phyloP scores from a whole-genome alignment of 306 rosid species.

The Gynostemma pentaphyllum region DNA sequence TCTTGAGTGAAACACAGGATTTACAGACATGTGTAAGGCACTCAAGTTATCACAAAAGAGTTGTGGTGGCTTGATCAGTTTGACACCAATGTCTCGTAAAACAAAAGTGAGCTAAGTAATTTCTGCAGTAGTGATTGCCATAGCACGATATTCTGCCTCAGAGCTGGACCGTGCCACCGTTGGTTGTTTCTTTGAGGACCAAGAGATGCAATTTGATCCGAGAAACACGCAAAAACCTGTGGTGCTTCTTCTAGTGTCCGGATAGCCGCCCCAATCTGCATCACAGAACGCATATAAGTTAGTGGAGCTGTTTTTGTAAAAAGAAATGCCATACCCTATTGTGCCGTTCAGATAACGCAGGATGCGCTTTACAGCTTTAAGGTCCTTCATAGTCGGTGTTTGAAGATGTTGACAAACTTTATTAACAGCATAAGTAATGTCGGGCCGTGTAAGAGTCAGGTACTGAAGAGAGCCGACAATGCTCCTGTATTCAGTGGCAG shows the following conservation, averaged over 20 bases:
- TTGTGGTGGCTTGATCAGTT: background rate
- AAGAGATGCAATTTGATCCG: background rate
- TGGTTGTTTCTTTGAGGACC: background rate
- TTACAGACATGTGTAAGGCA: background rate
- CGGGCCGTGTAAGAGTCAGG: background rate
- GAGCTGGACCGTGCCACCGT: background rate
- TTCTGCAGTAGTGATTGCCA: background rate
- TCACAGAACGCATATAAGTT: background rate
- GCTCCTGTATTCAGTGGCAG: background rate
- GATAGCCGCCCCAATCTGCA: background rate
- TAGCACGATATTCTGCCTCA: background rate
- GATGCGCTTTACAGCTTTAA: background rate
- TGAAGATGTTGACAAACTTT: background rate
- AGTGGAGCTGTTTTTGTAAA: background rate
- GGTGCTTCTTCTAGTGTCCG: background rate
- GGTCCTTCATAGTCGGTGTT: background rate
- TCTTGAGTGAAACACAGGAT: background rate
- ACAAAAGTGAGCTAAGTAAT: background rate
- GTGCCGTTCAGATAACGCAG: background rate
- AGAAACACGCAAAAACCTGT: background rate
- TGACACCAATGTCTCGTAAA: background rate
- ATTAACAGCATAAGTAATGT: background rate
- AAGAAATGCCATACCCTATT: background rate
- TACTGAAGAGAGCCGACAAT: background rate
- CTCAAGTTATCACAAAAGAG: background rate